Base-by-base conservation (phyloP, 2,329 filamentous ascomycete genomes). In the Tolypocladium tundrense region DNA sequence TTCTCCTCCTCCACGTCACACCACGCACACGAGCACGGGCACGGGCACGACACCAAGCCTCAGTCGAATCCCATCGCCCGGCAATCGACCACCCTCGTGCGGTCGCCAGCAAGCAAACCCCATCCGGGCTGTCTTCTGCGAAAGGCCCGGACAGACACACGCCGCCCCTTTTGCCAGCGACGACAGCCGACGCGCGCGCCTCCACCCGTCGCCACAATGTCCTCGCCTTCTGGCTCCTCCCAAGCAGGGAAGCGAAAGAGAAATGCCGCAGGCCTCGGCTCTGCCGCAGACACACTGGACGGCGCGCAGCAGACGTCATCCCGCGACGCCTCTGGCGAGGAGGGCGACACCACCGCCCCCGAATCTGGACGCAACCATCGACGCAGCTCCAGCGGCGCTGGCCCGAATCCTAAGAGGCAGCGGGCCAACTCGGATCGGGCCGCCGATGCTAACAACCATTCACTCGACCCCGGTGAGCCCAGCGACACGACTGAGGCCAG, bases 321-420 rank as follows among this genome's bases (percentile, higher is more conserved):
- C 41, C 84, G 88, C 69, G 90, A 95, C 75, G 89, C 88, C 60
- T 93, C 90, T 19, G 88, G 81, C 63, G 90, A 96, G 75, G 90
- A 93, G 70, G 86, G 84, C 66, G 86, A 88, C 66, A 89, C 90
- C 64, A 86, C 87, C 19, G 83, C 88, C 56, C 81, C 81, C 60
- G 82, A 87, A 69, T 79, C 79, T 50, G 74, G 72, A 57, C 77
- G 77, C 60, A 82, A 84, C 80, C 72, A 86, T 86, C 72, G 73
- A 75, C 59, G 82, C 69, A 86, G 86, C 71, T 73, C 78, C 48
- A 76, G 78, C 62, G 72, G 70, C 58, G 71, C 73, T 63, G 76
- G 77, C 61, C 79, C 82, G 66, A 86, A 86, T 50, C 83, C 90
- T 61, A 96, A 96, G 79, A 86, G 92, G 62, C 85, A 88, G 65